Base-by-base conservation (phyloP, 108 stramenopile genomes). In the Conticribra weissflogii region DNA sequence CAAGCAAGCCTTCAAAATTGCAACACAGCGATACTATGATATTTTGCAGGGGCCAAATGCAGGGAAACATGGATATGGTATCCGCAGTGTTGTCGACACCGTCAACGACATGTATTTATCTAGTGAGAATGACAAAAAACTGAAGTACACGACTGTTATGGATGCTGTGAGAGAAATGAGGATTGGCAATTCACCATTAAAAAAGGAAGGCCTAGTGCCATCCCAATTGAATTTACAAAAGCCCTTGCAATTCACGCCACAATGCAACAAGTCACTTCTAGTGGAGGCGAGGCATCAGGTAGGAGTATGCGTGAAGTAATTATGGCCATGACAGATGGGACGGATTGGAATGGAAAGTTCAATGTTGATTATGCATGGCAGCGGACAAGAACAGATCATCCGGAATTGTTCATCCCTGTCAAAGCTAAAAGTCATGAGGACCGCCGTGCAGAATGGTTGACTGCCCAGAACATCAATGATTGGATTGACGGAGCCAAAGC, bases 381-480 rank as follows among this genome's bases (percentile, higher is more conserved):
- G 21, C 1, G 23, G 4, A 22, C 59, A 21, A 0, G 59, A 24
- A 41, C 3, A 14, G 8, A 41, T 17, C 41, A 60, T 19, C 59
- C 59, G 1, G 41, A 41, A 44, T 1, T 60, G 1, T 2, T 60
- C 0, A 60, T 45, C 5, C 59, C 59, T n/a, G 36, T 41, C 1
- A 41, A 31, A 5, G 59, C 36, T 0, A 60, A 44, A 1, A 19
- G 7, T 3, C 27, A 60, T 19, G 59, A 60, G 41, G 59, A 60
- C 24, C 34, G 59, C 3, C 59, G 59, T 0, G 59, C 41, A 44
- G 59, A 60, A 19, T 60, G 59, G 59, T 41, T 60, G 1, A 41
- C 59, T 0, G 41, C 15, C 23, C 0, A 44, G 0, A 60, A 60
- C 30, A 60, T 60, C 2, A 41, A 44, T 3, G 36, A 3, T 3